Conservation (phyloP, 2,329 filamentous ascomycete species). For the Beauveria sp. region DNA sequence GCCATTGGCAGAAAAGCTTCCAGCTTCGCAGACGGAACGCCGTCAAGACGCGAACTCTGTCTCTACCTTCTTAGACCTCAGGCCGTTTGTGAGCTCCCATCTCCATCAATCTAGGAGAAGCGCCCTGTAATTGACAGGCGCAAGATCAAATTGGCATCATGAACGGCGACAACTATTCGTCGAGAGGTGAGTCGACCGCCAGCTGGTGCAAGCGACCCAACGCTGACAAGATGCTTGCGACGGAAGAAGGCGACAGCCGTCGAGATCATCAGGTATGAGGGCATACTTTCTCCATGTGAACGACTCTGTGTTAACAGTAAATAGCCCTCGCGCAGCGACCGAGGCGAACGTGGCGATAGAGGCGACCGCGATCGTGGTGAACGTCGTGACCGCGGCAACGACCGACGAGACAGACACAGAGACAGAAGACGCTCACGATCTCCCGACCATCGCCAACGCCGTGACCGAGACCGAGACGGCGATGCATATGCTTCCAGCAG, state of each 20-base stretch:
- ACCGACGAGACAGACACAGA: constrained; percentile 29
- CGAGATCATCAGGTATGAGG: constrained; percentile 47
- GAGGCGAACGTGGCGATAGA: constrained; percentile 19
- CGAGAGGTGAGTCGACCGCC: constrained; percentile 54
- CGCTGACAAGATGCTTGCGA: constrained; percentile 16
- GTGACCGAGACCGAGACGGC: constrained; percentile 75
- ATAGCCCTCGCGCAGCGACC: constrained; percentile 24
- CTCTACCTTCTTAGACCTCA: background rate
- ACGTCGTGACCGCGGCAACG: constrained; percentile 26
- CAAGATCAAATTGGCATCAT: constrained; percentile 38
- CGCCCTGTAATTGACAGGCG: constrained; percentile 12
- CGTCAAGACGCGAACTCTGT: constrained; percentile 11
- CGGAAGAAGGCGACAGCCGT: constrained; percentile 42
- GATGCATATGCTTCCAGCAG: constrained; percentile 91
- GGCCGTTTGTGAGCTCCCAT: constrained; percentile 12
- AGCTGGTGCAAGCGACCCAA: constrained; percentile 13
- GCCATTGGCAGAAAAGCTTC: constrained; percentile 13
- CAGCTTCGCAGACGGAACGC: constrained; percentile 8
- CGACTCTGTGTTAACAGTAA: constrained; percentile 15
- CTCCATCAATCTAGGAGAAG: constrained; percentile 14
- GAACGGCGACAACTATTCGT: constrained; percentile 80
- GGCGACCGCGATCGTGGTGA: constrained; percentile 28
- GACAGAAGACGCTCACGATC: constrained; percentile 73
- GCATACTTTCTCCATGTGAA: background rate
- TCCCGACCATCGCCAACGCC: constrained; percentile 62